Evolutionary conservation across 2,329 filamentous ascomycete species (phyloP).

Genomic region (Rhinocladiella similis): DNA sequence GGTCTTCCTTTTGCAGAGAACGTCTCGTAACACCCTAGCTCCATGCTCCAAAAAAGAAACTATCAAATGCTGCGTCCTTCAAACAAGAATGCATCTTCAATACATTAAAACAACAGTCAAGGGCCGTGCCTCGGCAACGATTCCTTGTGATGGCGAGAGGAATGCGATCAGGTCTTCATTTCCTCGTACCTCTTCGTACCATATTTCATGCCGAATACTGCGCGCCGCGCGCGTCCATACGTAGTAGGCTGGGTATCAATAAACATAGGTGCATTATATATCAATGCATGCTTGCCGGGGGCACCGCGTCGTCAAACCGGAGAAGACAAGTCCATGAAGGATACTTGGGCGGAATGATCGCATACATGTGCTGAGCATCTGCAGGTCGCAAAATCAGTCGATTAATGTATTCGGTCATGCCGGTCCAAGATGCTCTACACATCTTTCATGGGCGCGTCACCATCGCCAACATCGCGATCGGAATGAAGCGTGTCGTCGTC

Average conservation of each 20-base stretch:
- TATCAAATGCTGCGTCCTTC: neutral
- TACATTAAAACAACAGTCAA: neutral
- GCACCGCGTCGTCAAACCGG: no score
- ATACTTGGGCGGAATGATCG: no score
- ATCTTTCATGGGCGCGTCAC: conserved; percentile 22
- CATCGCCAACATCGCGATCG: conserved; percentile 13
- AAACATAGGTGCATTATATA: neutral
- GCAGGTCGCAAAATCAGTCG: no score
- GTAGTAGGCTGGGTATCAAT: neutral
- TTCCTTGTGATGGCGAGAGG: neutral
- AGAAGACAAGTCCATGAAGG: no score
- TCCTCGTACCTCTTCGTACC: neutral
- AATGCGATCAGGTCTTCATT: neutral
- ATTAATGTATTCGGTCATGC: neutral
- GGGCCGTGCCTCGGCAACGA: neutral
- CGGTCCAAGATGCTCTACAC: conserved; percentile 5
- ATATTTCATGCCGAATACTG: neutral
- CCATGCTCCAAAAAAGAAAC: neutral
- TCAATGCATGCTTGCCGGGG: neutral
- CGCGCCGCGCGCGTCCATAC: no score
- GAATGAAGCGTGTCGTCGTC: conserved; percentile 16
- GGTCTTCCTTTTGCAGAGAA: no score
- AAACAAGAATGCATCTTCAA: neutral
- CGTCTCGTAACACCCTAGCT: neutral
- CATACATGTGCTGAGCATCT: no score